Evolutionary conservation across 2,329 filamentous ascomycete genomes (phyloP), one percentile per base, ranked within the genome.

Genomic region (Paraconiothyrium sp.): DNA sequence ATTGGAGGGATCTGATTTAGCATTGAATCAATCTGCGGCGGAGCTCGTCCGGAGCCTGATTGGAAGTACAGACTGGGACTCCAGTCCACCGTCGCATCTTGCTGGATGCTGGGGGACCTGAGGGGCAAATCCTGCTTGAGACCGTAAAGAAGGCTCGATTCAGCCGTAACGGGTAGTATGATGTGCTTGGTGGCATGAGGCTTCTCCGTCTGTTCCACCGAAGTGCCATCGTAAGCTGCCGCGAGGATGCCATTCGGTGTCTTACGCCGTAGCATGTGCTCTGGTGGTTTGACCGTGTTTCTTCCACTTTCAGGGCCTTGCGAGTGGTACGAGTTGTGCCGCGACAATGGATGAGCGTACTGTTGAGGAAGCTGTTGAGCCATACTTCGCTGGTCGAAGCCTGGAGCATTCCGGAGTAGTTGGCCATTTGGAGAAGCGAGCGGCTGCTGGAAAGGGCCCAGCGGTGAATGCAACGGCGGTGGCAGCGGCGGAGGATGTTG

Each of bases 201-300:
- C 41, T 91, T 91, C 39, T 89, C 88, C 10, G 86, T 88, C 70
- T 90, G 88, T 72, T 93, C 90, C 24, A 89, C 85, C 1, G 90
- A 89, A 5, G 92, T 92, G 35, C 92, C 93, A 84, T 98, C 94
- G 73, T 97, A 97, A 11, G 93, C 93, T 57, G 92, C 93, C 67
- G 94, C 90, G 63, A 98, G 86, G 41, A 93, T 97, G n/a, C 94
- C 95, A 73, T 90, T 94, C 4, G 94, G 95, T 9, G 94, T 98
- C 79, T 98, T 98, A 67, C 94, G 88, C 67, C 94, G 89, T 59
- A 97, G 84, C 70, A 92, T 91, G 77, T 97, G 89, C 77, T 97
- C 93, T 57, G 78, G 76, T 11, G 76, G 73, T 56, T 79, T 78
- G 20, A 67, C 57, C n/a, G 65, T 52, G 44, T 64, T 59, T 43